Conservation (phyloP, 2,329 filamentous ascomycete species). For the Ophiostoma triangulosporum region DNA sequence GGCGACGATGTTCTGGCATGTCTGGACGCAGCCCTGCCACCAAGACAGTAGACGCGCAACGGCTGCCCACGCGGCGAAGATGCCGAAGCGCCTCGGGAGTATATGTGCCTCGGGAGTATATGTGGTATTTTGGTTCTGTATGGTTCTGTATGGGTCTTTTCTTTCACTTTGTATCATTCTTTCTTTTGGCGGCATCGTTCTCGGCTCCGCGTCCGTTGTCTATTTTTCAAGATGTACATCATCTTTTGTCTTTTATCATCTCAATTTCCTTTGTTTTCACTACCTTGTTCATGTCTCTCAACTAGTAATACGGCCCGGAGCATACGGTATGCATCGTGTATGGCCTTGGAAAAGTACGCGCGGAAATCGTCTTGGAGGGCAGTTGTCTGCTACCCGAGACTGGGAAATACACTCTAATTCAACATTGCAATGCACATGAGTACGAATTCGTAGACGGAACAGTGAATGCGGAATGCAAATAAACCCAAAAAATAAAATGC, state of each 20-base stretch:
- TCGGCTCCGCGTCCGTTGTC: not conserved
- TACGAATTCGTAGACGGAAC: not conserved
- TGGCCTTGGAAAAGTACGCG: constrained; percentile 3
- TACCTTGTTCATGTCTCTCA: not conserved
- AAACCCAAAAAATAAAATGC: not conserved
- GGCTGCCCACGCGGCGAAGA: not conserved
- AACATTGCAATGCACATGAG: not conserved
- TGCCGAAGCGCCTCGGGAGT: not conserved
- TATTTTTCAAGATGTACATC: not conserved
- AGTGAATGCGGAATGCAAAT: not conserved
- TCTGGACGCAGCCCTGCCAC: constrained; percentile 13
- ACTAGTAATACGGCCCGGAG: not conserved
- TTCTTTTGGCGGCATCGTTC: not conserved
- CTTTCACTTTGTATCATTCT: not conserved
- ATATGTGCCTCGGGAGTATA: too few species aligned
- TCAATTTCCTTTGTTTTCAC: not conserved
- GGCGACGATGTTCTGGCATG: constrained; percentile 18
- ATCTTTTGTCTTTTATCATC: not conserved
- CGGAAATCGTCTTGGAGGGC: not conserved
- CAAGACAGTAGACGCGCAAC: constrained; percentile 8
- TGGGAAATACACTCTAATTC: not conserved
- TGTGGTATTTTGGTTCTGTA: not conserved
- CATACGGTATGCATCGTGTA: constrained; percentile 1
- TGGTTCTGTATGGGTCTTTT: not conserved
- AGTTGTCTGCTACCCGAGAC: not conserved